Evolutionary conservation across 352 stramenopile species (phyloP), one percentile per base, ranked within the genome.

Genomic region (Hyaloperonospora brassicae): DNA sequence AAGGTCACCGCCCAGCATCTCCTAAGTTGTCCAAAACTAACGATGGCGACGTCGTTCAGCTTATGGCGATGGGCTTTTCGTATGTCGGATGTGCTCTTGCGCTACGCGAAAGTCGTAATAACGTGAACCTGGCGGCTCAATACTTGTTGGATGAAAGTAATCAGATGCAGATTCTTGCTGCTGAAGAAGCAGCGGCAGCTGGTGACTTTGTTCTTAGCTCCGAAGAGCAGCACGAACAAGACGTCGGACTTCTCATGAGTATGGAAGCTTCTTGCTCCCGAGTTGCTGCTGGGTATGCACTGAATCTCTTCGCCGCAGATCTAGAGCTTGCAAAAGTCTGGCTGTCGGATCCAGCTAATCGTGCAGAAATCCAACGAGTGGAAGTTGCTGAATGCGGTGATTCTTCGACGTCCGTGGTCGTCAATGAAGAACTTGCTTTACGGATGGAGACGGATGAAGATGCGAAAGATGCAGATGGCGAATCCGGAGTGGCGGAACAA

Each of bases 1-100:
- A 69, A 35, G 9, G 35, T 46, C 46, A 40, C 36, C 50, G 23
- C n/a, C 17, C 56, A 12, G 17, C 52, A 47, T 61, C 41, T 1
- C 52, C 42, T 14, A 52, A 57, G 9, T 42, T 52, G 2, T 56
- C 69, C 44, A 64, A 81, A 53, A 69, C 90, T 24, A 64, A 63
- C 9, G 84, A 92, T 57, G 82, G 92, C 56, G 75, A 95, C 30
- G 79, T 95, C 5, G 79, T 95, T 8, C 80, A 95, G 47, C 65
- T 95, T 1, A 94, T 93, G 82, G 78, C 82, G 0, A 85, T 95
- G 72, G 86, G 86, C 0, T 95, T 95, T 39, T 92, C 84, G n/a
- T 92, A 93, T 39, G 81, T 81, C 36, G 84, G 65, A 23, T 93
- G 80, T 50, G 58, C 68, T 31, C 55, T 93, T 23, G 79, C 86